These are phyloP conservation scores for Botrytis squamosa DNA, from an alignment of 2,329 filamentous ascomycete species.

Conservation along the genomic window DNA sequence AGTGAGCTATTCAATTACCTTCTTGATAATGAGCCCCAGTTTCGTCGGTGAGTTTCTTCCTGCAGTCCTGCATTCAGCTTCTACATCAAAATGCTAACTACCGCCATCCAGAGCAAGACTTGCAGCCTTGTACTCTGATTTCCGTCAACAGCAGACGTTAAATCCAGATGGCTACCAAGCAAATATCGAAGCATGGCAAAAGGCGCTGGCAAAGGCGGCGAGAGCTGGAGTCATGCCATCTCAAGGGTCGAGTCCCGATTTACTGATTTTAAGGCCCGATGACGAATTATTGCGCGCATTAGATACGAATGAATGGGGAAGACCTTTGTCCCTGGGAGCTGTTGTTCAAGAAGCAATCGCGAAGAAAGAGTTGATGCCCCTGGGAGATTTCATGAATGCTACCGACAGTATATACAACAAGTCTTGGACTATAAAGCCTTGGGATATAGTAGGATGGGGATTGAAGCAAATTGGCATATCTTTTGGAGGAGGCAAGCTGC, in stretches of 20 bases:
- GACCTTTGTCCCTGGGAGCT: slow-evolving; percentile 74
- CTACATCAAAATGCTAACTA: slow-evolving; percentile 10
- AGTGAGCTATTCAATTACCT: slow-evolving; percentile 68
- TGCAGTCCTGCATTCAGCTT: neutral
- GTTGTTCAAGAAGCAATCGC: slow-evolving; percentile 74
- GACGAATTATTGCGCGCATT: slow-evolving; percentile 68
- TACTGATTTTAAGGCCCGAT: slow-evolving; percentile 54
- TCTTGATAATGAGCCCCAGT: slow-evolving; percentile 58
- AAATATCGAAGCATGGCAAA: slow-evolving; percentile 77
- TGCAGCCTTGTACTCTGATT: slow-evolving; percentile 86
- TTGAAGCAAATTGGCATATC: slow-evolving; percentile 64
- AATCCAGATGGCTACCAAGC: slow-evolving; percentile 85
- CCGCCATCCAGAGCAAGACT: slow-evolving; percentile 61
- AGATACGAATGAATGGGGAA: slow-evolving; percentile 74
- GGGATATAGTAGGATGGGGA: slow-evolving; percentile 73
- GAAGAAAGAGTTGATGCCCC: slow-evolving; percentile 66
- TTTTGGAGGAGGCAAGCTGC: slow-evolving; percentile 55
- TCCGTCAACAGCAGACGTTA: slow-evolving; percentile 67
- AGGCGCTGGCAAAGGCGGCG: slow-evolving; percentile 68
- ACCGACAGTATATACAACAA: slow-evolving; percentile 75
- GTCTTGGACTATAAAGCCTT: slow-evolving; percentile 64
- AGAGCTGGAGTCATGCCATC: slow-evolving; percentile 53
- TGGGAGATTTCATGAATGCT: slow-evolving; percentile 64
- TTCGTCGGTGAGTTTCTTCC: slow-evolving; percentile 50
- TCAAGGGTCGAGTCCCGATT: slow-evolving; percentile 47